Evolutionary conservation across 2,329 filamentous ascomycete genomes (phyloP).

Genomic region (Plenodomus biglobosus): DNA sequence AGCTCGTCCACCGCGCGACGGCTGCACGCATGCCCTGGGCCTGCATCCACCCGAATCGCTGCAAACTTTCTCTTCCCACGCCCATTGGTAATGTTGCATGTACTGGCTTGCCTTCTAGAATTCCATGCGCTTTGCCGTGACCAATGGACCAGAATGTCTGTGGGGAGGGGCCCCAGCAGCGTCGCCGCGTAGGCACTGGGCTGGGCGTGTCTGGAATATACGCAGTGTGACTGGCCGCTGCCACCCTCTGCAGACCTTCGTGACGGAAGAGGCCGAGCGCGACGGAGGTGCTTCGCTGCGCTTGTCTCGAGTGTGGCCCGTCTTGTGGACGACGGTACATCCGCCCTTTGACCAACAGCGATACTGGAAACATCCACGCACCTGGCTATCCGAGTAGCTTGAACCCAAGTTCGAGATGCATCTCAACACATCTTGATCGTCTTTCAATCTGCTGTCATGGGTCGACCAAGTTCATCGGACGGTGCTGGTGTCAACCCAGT

Average conservation of each 20-base stretch:
- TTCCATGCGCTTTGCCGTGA: background rate
- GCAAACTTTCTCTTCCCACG: background rate
- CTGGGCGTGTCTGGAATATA: background rate
- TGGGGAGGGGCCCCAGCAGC: background rate
- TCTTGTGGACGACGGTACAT: background rate
- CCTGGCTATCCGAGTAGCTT: background rate
- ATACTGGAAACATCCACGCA: background rate
- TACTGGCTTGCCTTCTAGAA: background rate
- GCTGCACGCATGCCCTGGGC: background rate
- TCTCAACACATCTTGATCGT: background rate
- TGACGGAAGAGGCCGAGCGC: background rate
- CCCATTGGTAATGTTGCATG: background rate
- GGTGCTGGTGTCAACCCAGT: background rate
- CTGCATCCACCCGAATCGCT: background rate
- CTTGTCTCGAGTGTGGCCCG: background rate
- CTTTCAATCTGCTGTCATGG: background rate
- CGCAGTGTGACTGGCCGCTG: background rate
- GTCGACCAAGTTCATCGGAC: background rate
- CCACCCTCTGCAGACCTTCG: background rate
- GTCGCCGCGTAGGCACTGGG: background rate
- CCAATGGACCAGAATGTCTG: background rate
- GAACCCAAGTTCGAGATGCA: background rate
- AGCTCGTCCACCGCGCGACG: background rate
- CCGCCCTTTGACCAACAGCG: background rate
- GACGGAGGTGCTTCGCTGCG: background rate